phyloP scores from a whole-genome alignment of 176 grass and related monocot species.

The Avena eriantha region DNA sequence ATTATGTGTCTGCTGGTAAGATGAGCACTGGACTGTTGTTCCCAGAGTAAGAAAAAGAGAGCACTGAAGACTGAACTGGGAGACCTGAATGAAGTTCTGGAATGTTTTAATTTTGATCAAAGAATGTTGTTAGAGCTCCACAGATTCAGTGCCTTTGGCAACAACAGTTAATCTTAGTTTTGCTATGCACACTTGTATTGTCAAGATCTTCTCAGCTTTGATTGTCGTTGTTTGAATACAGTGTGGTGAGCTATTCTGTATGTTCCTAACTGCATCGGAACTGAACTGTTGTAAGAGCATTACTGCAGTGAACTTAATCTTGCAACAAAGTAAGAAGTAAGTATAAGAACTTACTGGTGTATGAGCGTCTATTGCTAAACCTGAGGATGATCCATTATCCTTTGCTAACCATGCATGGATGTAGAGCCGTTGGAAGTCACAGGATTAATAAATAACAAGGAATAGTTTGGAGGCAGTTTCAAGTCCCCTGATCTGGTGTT shows the following conservation, averaged over 20 bases:
- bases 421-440: not conserved
- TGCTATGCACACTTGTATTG: not conserved
- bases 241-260: not conserved
- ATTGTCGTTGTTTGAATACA: not conserved
- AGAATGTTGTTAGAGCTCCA: not conserved
- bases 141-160: not conserved
- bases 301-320: not conserved
- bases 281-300: not conserved
- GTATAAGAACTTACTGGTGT: not conserved
- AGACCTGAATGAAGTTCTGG: not conserved
- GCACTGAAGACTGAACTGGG: not conserved
- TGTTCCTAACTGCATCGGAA: not conserved
- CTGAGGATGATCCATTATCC: not conserved
- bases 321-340: not conserved
- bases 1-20: not conserved
- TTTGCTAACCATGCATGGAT: slow-evolving; percentile 3
- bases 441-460: not conserved
- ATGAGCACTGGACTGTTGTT: not conserved
- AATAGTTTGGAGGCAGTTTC: not conserved
- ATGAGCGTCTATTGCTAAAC: not conserved
- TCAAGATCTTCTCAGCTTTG: slow-evolving; percentile 5
- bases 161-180: not conserved
- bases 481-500: not conserved
- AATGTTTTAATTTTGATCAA: not conserved
- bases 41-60: not conserved